A percentile compares a stretch with the other conserved stretches of the same genome.
phyloP scores from a whole-genome alignment of 257 asterid genomes.

The Nemophila menziesii region DNA sequence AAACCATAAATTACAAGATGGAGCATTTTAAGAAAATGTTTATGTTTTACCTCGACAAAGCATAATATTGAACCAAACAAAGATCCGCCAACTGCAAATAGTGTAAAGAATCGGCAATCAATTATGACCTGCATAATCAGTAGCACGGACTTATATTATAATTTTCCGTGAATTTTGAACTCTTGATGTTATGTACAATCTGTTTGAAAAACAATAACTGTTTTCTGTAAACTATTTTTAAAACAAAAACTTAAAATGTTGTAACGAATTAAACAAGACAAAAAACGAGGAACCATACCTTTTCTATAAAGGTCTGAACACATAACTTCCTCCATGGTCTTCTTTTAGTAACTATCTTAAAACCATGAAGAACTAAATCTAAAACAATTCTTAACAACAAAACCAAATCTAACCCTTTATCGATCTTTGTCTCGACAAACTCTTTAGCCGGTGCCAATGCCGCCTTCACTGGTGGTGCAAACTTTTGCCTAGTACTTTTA shows the following conservation, averaged over 20 bases:
- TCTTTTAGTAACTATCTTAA: slow-evolving; percentile 15
- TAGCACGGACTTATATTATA: no score
- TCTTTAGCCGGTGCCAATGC: slow-evolving; percentile 19
- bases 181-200: no score
- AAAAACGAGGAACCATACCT: slow-evolving; percentile 24
- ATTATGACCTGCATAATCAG: slow-evolving; percentile 42
- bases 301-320: slow-evolving; percentile 46
- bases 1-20: no score
- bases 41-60: slow-evolving; percentile 48
- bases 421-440: slow-evolving; percentile 26
- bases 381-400: slow-evolving; percentile 14
- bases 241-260: no score
- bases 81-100: slow-evolving; percentile 74
- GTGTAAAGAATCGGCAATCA: slow-evolving; percentile 73
- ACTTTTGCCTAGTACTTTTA: slow-evolving; percentile 9
- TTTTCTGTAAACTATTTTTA: no score
- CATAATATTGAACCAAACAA: slow-evolving; percentile 59
- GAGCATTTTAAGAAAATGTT: no score
- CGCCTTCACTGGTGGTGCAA: slow-evolving; percentile 18
- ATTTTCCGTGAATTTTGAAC: no score
- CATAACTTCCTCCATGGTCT: slow-evolving; percentile 34
- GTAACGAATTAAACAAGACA: no score
- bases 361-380: slow-evolving; percentile 16
- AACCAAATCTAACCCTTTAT: slow-evolving; percentile 23
- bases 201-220: no score